A percentile compares a stretch with the other conserved stretches of the same genome.
phyloP scores from a whole-genome alignment of 805 yeast species.

The Zygoascus tannicola region DNA sequence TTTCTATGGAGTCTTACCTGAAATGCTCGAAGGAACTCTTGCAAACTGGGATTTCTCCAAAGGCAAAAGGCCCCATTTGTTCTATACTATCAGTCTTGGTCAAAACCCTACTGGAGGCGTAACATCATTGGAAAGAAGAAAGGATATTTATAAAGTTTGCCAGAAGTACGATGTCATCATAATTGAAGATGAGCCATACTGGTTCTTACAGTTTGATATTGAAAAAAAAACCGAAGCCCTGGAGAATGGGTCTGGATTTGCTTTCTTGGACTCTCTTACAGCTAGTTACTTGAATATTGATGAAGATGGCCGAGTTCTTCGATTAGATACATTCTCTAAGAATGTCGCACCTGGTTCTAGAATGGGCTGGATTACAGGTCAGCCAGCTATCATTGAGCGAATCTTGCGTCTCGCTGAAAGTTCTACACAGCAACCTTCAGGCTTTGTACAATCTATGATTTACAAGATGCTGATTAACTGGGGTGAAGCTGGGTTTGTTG shows the following conservation, averaged over 20 bases:
- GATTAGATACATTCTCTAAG: constrained; percentile 86
- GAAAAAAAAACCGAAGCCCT: constrained; percentile 35
- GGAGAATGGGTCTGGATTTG: constrained; percentile 26
- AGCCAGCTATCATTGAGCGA: constrained; percentile 54
- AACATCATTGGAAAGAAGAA: constrained; percentile 64
- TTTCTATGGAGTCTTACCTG: constrained; percentile 66
- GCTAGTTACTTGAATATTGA: constrained; percentile 73
- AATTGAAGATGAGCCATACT: constrained; percentile 95
- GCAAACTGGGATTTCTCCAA: constrained; percentile 57
- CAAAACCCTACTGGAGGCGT: constrained; percentile 97
- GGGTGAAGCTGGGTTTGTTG: constrained; percentile 81
- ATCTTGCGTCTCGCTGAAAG: constrained; percentile 67
- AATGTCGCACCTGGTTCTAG: constrained; percentile 90
- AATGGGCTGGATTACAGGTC: constrained; percentile 83
- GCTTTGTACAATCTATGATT: constrained; percentile 64
- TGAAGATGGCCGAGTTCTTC: constrained; percentile 79
- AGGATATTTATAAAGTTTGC: constrained; percentile 64
- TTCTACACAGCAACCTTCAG: constrained; percentile 72
- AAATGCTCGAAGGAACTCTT: constrained; percentile 49
- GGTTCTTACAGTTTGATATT: constrained; percentile 82
- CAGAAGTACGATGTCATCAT: constrained; percentile 76
- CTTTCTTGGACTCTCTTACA: constrained; percentile 56
- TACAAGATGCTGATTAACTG: constrained; percentile 66
- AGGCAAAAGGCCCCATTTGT: constrained; percentile 53
- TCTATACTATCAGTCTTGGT: constrained; percentile 90